Conservation (phyloP, 2,329 filamentous ascomycete species). For the Leptographium lundbergii region DNA sequence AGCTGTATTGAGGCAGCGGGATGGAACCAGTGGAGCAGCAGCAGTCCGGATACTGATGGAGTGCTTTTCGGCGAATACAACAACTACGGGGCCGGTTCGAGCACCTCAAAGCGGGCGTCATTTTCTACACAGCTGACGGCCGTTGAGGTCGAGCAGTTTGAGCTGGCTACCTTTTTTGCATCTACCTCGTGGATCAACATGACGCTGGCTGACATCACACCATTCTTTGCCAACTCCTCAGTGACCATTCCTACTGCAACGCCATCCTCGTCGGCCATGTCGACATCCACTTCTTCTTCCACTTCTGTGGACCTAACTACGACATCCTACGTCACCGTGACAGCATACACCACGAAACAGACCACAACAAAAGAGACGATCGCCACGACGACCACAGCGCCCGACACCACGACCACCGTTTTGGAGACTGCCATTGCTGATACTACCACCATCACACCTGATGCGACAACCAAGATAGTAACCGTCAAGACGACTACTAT, state of each 20-base stretch:
- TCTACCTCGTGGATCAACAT: constrained; percentile 29
- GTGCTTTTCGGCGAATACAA: constrained; percentile 34
- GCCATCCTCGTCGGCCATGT: background rate
- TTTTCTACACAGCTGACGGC: constrained; percentile 2
- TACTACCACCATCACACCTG: background rate
- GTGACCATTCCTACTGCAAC: background rate
- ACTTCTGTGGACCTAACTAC: background rate
- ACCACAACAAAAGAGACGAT: background rate
- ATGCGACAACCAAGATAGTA: background rate
- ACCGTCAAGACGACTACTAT: background rate
- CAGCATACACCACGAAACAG: background rate
- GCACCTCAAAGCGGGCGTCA: constrained; percentile 37
- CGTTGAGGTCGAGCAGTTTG: constrained; percentile 20
- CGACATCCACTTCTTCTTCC: background rate
- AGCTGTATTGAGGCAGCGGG: constrained; percentile 23
- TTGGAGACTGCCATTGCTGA: background rate
- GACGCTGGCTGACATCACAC: constrained; percentile 22
- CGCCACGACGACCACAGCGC: background rate
- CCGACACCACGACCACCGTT: background rate
- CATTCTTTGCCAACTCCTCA: constrained; percentile 16
- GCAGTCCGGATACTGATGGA: constrained; percentile 18
- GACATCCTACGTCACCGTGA: background rate
- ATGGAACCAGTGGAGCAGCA: constrained; percentile 31
- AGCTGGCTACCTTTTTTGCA: constrained; percentile 26
- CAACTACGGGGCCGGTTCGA: constrained; percentile 28